Evolutionary conservation across 2,329 filamentous ascomycete genomes (phyloP).

Genomic region (Berkeleyomyces basicola): DNA sequence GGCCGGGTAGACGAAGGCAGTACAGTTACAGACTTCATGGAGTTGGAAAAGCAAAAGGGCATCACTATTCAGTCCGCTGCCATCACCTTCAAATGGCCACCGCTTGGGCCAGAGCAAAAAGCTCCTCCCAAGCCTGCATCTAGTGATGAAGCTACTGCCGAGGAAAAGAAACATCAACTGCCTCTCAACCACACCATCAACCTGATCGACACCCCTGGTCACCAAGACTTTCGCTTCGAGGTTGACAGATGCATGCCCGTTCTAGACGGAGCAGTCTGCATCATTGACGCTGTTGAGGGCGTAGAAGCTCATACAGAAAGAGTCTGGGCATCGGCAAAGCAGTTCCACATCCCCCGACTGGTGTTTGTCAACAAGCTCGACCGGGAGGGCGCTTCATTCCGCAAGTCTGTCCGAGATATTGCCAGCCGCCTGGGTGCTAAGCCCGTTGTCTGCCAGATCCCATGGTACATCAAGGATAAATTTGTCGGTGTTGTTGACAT

Average conservation of each 20-base stretch:
- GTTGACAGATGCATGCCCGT: slow-evolving; percentile 80
- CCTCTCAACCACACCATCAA: slow-evolving; percentile 44
- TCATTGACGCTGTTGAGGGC: slow-evolving; percentile 79
- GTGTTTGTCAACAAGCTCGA: slow-evolving; percentile 68
- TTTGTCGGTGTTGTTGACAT: slow-evolving; percentile 78
- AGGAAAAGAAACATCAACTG: not conserved
- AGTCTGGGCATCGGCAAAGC: slow-evolving; percentile 81
- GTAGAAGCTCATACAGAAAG: slow-evolving; percentile 96
- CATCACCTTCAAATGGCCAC: slow-evolving; percentile 89
- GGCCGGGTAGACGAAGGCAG: slow-evolving; percentile 90
- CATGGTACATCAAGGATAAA: slow-evolving; percentile 73
- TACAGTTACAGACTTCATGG: slow-evolving; percentile 92
- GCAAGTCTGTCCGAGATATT: slow-evolving; percentile 70
- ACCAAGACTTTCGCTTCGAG: slow-evolving; percentile 95
- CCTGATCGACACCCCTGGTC: slow-evolving; percentile 88
- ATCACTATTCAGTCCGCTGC: slow-evolving; percentile 93
- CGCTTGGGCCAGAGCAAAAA: slow-evolving; percentile 18
- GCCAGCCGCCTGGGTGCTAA: slow-evolving; percentile 63
- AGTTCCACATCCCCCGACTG: slow-evolving; percentile 68
- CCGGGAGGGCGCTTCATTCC: slow-evolving; percentile 63
- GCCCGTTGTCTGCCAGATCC: slow-evolving; percentile 87
- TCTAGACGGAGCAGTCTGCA: slow-evolving; percentile 79
- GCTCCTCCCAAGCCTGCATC: not conserved
- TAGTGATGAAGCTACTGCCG: slow-evolving; percentile 26
- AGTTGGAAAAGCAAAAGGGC: slow-evolving; percentile 48